Conservation (phyloP, 805 yeast genomes). For the Metschnikowia drakensbergensis region DNA sequence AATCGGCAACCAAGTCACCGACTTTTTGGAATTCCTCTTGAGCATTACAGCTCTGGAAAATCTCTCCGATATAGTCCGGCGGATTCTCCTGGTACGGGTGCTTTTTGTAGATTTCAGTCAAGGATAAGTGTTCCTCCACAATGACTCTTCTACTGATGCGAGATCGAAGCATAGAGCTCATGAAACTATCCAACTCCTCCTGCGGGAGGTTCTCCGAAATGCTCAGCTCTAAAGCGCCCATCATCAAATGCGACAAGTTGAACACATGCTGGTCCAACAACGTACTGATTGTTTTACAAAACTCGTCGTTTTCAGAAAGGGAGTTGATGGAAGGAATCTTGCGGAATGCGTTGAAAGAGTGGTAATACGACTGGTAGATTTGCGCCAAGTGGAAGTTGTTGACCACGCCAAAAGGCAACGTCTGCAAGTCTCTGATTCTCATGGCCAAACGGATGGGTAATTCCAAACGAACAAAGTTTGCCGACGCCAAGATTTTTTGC, state of each 20-base stretch:
- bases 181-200: conserved; percentile 61
- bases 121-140: conserved; percentile 84
- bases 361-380: conserved; percentile 85
- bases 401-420: conserved; percentile 76
- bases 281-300: conserved; percentile 59
- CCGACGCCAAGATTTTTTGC: conserved; percentile 75
- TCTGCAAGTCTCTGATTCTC: conserved; percentile 74
- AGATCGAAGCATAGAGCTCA: conserved; percentile 75
- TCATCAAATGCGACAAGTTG: conserved; percentile 82
- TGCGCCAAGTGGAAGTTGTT: conserved; percentile 82
- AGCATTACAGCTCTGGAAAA: conserved; percentile 76
- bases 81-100: conserved; percentile 49
- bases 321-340: conserved; percentile 64
- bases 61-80: conserved; percentile 65
- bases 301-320: conserved; percentile 69
- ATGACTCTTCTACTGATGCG: conserved; percentile 87
- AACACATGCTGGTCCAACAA: conserved; percentile 76
- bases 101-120: conserved; percentile 58
- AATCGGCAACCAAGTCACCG: conserved; percentile 45
- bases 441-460: conserved; percentile 80
- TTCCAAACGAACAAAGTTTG: conserved; percentile 84
- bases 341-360: conserved; percentile 82
- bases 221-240: conserved; percentile 86
- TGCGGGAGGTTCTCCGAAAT: conserved; percentile 57
- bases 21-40: conserved; percentile 59